Base-by-base conservation (phyloP, 768 basidiomycete genomes). In the Lactarius psammicola region DNA sequence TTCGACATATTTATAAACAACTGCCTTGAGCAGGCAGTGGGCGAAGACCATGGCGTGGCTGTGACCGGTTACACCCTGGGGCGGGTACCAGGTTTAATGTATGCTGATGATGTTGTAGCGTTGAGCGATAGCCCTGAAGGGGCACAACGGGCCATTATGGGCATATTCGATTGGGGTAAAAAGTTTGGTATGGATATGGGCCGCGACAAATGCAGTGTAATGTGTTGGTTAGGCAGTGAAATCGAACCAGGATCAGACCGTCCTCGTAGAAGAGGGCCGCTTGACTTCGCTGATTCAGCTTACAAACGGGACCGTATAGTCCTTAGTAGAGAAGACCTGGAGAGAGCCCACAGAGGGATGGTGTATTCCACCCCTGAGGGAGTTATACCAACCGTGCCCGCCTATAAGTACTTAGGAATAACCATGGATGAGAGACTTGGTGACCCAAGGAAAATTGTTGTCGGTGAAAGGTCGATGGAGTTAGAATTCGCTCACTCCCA, bases 381-480 rank as follows among this genome's bases (percentile, higher is more conserved):
- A 36, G 38, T 5, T 2, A 40, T 40, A 40, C 38, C 38, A 17
- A 40, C 38, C 13, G 38, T 40, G 2, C 2, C 15, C 2, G 2
- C 38, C 38, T 78, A 75, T 63, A 77, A 76, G 72, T 78, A 77
- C 74, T 74, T 78, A 70, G 77, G 78, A 70, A 75, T 77, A 74
- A 74, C 73, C 70, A 5, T 64, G 0, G 42, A 55, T 73, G 74
- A 76, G 3, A 26, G 7, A 4, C 40, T 66, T 1, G 55, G 55
- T 10, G 56, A 66, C 36, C 26, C 61, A 5, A 23, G 38, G 42
- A 42, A 38, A 46, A 23, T 33, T 1, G 11, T 42, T 56, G 20
- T 49, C 15, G 51, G 36, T 56, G n/a, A 49, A 56, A 3, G 20
- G 31, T 56, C 34, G 0, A 28, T 46, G 54, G 40, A 42, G 6